Conservation (phyloP, 805 yeast genomes). For the Suhomyces faveliae region DNA sequence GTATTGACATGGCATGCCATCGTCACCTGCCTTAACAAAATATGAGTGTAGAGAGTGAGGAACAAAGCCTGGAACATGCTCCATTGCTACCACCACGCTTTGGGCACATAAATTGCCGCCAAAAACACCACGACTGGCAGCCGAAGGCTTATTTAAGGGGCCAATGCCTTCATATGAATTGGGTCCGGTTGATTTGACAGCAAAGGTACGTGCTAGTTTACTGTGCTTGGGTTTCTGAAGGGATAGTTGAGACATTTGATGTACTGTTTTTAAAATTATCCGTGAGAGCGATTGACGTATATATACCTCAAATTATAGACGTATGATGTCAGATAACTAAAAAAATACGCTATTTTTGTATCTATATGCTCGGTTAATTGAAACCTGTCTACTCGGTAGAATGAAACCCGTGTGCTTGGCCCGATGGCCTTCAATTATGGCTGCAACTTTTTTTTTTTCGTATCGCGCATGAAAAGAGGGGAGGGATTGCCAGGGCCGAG, state of each 20-base stretch:
- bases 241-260: not conserved
- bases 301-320: no score
- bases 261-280: not conserved
- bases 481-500: not conserved
- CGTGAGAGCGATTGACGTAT: not conserved
- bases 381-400: not conserved
- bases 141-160: slow-evolving; percentile 21
- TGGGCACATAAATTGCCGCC: slow-evolving; percentile 41
- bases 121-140: slow-evolving; percentile 33
- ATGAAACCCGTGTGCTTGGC: no score
- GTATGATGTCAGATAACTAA: not conserved
- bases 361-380: not conserved
- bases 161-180: slow-evolving; percentile 13
- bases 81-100: slow-evolving; percentile 36
- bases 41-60: slow-evolving; percentile 44
- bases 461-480: not conserved
- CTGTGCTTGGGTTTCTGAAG: not conserved
- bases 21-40: slow-evolving; percentile 40
- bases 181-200: slow-evolving; percentile 11
- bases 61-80: slow-evolving; percentile 25
- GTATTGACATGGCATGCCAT: slow-evolving; percentile 26
- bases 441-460: not conserved
- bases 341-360: not conserved
- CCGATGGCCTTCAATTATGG: no score
- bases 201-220: slow-evolving; percentile 6